These are phyloP conservation scores for Gossypium stocksii DNA, from an alignment of 345 rosid genomes.

Conservation along the genomic window DNA sequence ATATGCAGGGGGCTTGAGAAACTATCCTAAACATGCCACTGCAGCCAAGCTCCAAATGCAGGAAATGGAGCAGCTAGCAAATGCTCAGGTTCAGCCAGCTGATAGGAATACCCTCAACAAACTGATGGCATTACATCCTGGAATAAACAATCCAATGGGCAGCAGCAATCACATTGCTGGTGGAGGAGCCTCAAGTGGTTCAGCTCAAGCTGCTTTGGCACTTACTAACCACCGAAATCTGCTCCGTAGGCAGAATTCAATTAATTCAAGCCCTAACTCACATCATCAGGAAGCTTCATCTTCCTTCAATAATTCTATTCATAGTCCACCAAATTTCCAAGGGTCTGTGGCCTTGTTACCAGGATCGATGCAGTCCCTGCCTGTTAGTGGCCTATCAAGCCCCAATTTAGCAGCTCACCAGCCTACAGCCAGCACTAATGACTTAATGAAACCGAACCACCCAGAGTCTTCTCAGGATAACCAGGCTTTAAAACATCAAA, in stretches of 20 bases:
- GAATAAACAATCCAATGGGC: slow-evolving; percentile 47
- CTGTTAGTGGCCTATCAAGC: slow-evolving; percentile 43
- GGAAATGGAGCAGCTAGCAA: slow-evolving; percentile 81
- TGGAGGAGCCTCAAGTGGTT: slow-evolving; percentile 59
- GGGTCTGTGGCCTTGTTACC: slow-evolving; percentile 43
- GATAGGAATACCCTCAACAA: slow-evolving; percentile 75
- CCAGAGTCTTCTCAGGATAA: slow-evolving; percentile 49
- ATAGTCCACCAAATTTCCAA: slow-evolving; percentile 60
- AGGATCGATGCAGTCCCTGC: slow-evolving; percentile 60
- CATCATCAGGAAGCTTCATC: slow-evolving; percentile 61
- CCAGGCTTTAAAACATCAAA: slow-evolving; percentile 64
- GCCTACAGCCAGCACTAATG: slow-evolving; percentile 47
- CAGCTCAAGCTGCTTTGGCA: slow-evolving; percentile 74
- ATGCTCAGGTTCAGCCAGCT: slow-evolving; percentile 68
- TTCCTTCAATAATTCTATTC: slow-evolving; percentile 48
- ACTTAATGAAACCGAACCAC: slow-evolving; percentile 45
- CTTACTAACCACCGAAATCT: slow-evolving; percentile 67
- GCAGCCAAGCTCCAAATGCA: slow-evolving; percentile 69
- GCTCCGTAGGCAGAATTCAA: slow-evolving; percentile 73
- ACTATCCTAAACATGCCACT: slow-evolving; percentile 52
- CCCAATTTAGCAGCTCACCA: slow-evolving; percentile 44
- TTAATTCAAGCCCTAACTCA: slow-evolving; percentile 54
- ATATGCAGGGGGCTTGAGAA: slow-evolving; percentile 83
- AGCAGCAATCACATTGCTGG: slow-evolving; percentile 43
- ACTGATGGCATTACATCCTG: slow-evolving; percentile 66